phyloP scores from a whole-genome alignment of 345 rosid species.

The Populus ilicifolia region DNA sequence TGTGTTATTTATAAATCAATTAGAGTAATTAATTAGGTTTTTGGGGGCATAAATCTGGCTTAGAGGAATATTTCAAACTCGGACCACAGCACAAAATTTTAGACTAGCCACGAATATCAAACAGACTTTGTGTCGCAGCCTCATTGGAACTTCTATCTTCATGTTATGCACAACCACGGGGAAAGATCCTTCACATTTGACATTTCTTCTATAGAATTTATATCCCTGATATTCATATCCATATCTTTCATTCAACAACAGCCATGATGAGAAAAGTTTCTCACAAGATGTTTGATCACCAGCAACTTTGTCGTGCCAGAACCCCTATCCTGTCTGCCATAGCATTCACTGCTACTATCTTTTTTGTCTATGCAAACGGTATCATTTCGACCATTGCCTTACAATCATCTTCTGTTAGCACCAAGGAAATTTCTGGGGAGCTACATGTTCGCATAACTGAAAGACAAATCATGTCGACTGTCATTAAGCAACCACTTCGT shows the following conservation, averaged over 20 bases:
- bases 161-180: background rate
- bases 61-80: background rate
- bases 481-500: conserved; percentile 21
- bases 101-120: background rate
- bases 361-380: conserved; percentile 38
- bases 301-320: conserved; percentile 21
- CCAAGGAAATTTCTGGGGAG: conserved; percentile 12
- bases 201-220: background rate
- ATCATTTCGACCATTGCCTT: conserved; percentile 23
- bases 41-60: background rate
- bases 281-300: conserved; percentile 15
- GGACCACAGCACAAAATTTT: background rate
- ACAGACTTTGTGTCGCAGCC: background rate
- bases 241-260: background rate
- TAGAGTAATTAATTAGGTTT: too few species aligned
- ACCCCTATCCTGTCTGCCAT: conserved; percentile 22
- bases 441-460: conserved; percentile 12
- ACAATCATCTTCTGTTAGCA: conserved; percentile 7
- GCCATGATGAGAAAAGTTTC: conserved; percentile 16
- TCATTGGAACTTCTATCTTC: background rate
- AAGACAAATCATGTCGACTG: conserved; percentile 7
- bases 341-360: conserved; percentile 29
- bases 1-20: too few species aligned
- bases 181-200: background rate
- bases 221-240: background rate